Percentiles rank a stretch among this genome's conserved stretches.
Conservation (phyloP, 257 asterid species). For the Rauvolfia tetraphylla region DNA sequence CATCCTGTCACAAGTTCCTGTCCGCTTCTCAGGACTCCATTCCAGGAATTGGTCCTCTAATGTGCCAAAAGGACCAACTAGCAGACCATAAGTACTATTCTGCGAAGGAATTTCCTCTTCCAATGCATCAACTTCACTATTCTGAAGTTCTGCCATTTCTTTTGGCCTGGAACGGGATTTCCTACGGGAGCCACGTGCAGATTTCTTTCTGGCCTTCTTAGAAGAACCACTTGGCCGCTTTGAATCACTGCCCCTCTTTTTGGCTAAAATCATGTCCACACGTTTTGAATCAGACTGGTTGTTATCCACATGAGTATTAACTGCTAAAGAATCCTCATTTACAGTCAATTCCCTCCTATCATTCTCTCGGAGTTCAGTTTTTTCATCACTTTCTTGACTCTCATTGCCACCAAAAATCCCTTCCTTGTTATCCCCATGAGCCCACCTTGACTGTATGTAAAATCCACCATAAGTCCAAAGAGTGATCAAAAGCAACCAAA, state of each 20-base stretch:
- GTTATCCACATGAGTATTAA: slow-evolving; percentile 19
- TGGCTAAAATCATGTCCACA: slow-evolving; percentile 34
- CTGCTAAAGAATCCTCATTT: slow-evolving; percentile 37
- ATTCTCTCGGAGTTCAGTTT: slow-evolving; percentile 27
- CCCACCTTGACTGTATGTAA: slow-evolving; percentile 92
- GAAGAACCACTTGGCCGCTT: slow-evolving; percentile 23
- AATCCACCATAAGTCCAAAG: slow-evolving; percentile 97
- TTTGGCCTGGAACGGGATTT: slow-evolving; percentile 46
- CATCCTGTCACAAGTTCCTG: slow-evolving; percentile 91
- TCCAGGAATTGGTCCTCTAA: slow-evolving; percentile 75
- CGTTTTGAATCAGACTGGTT: slow-evolving; percentile 33
- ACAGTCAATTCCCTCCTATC: slow-evolving; percentile 50
- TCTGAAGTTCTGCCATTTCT: slow-evolving; percentile 34
- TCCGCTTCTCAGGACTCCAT: slow-evolving; percentile 86
- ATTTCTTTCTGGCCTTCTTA: slow-evolving; percentile 51
- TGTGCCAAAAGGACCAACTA: slow-evolving; percentile 91
- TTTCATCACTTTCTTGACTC: slow-evolving; percentile 41
- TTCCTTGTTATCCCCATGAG: slow-evolving; percentile 96
- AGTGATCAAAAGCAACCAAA: slow-evolving; percentile 92
- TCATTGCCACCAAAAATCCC: slow-evolving; percentile 86
- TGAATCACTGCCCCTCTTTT: slow-evolving; percentile 35
- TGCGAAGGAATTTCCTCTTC: slow-evolving; percentile 70
- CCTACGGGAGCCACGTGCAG: slow-evolving; percentile 50
- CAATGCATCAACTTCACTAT: slow-evolving; percentile 39
- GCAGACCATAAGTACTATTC: slow-evolving; percentile 72